A percentile compares a stretch with the other conserved stretches of the same genome.
phyloP scores from a whole-genome alignment of 2,329 filamentous ascomycete species.

The Aspergillus versicolor region DNA sequence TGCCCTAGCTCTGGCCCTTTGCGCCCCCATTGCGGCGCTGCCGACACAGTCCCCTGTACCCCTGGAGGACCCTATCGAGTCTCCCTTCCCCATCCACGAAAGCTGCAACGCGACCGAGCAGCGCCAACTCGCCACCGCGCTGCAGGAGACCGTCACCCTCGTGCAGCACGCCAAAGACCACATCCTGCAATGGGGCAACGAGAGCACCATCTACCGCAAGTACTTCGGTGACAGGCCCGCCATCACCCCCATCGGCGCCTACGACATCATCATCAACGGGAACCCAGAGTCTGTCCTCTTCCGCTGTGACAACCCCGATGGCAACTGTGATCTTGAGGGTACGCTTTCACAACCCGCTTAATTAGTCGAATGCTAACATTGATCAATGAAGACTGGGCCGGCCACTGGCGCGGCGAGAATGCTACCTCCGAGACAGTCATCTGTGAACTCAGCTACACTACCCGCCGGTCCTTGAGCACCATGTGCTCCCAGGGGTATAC shows the following conservation, averaged over 20 bases:
- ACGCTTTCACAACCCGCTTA: neutral
- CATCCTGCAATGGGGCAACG: slow-evolving; percentile 49
- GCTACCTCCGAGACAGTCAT: slow-evolving; percentile 68
- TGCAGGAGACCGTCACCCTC: slow-evolving; percentile 59
- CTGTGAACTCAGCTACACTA: slow-evolving; percentile 61
- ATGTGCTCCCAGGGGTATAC: slow-evolving; percentile 65
- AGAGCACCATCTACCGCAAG: slow-evolving; percentile 60
- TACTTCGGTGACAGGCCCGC: slow-evolving; percentile 65
- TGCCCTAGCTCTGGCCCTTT: slow-evolving; percentile 11
- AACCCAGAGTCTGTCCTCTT: slow-evolving; percentile 60
- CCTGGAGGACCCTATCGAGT: slow-evolving; percentile 10
- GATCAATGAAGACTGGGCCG: slow-evolving; percentile 57
- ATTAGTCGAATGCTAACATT: neutral
- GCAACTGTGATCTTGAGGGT: slow-evolving; percentile 58
- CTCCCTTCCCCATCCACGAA: slow-evolving; percentile 56
- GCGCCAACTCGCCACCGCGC: slow-evolving; percentile 54
- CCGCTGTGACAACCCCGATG: slow-evolving; percentile 67
- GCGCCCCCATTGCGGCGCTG: slow-evolving; percentile 12
- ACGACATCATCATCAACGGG: slow-evolving; percentile 58
- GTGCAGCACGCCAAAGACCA: slow-evolving; percentile 64
- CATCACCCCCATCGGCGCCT: slow-evolving; percentile 61
- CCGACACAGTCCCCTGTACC: slow-evolving; percentile 6
- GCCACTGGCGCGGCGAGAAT: slow-evolving; percentile 67
- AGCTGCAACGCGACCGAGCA: slow-evolving; percentile 66
- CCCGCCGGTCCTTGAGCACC: slow-evolving; percentile 56